A percentile compares a stretch with the other conserved stretches of the same genome.
phyloP scores from a whole-genome alignment of 163 green algal genomes.

The Chloroidium sp. region DNA sequence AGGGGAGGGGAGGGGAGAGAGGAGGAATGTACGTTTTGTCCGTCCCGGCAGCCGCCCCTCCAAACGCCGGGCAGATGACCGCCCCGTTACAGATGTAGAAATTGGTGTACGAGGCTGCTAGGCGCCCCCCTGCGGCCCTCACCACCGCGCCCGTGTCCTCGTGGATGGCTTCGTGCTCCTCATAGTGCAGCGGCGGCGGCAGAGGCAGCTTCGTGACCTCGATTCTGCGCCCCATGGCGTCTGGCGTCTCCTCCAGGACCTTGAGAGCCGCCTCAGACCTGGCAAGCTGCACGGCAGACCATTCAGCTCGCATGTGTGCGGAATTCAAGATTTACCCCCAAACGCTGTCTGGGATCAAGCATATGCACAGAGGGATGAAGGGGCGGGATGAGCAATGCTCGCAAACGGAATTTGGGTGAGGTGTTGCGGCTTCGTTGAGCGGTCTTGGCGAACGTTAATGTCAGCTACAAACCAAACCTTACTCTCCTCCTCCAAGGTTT shows the following conservation, averaged over 20 bases:
- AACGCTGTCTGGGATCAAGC: background rate
- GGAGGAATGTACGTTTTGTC: slow-evolving; percentile 2
- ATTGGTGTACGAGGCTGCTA: slow-evolving; percentile 67
- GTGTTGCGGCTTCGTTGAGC: too few species aligned
- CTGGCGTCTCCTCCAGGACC: slow-evolving; percentile 39
- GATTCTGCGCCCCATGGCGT: slow-evolving; percentile 56
- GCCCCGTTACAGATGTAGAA: slow-evolving; percentile 66
- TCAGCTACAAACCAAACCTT: too few species aligned
- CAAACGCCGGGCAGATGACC: slow-evolving; percentile 43
- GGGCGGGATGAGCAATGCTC: background rate
- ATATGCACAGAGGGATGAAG: background rate
- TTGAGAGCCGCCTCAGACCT: slow-evolving; percentile 35
- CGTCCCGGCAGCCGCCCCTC: slow-evolving; percentile 12
- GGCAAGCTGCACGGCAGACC: slow-evolving; percentile 23
- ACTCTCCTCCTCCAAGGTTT: too few species aligned
- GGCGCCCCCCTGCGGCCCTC: slow-evolving; percentile 36
- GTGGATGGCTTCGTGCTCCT: slow-evolving; percentile 15
- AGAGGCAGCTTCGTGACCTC: slow-evolving; percentile 63
- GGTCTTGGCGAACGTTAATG: too few species aligned
- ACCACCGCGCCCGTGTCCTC: background rate
- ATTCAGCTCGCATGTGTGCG: background rate
- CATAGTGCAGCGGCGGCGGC: slow-evolving; percentile 40
- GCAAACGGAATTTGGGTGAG: too few species aligned
- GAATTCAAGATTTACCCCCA: background rate
- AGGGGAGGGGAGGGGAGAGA: background rate